Evolutionary conservation across 1,284 basidiomycete genomes (phyloP).

Genomic region (Cutaneotrichosporon daszewskae): DNA sequence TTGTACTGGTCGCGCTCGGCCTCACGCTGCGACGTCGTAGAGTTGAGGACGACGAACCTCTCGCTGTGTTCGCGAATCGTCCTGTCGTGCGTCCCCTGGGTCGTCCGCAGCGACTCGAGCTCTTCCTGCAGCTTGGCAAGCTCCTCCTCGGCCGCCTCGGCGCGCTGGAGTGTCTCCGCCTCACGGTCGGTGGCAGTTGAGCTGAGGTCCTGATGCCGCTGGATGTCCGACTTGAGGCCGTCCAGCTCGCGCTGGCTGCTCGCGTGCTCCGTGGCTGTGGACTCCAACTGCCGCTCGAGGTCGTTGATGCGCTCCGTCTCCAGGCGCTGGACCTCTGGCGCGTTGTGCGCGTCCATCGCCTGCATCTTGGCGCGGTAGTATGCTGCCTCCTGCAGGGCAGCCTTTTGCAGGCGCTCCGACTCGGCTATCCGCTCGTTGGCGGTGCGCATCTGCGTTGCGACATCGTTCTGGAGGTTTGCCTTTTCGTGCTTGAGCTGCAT

Average conservation of each 20-base stretch:
- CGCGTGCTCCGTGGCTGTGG: slow-evolving; percentile 62
- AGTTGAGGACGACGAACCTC: slow-evolving; percentile 66
- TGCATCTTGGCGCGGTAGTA: slow-evolving; percentile 92
- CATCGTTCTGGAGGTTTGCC: slow-evolving; percentile 37
- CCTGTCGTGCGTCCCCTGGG: slow-evolving; percentile 59
- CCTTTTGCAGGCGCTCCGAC: slow-evolving; percentile 69
- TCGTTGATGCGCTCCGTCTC: slow-evolving; percentile 75
- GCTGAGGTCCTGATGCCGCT: slow-evolving; percentile 55
- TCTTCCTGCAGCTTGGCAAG: slow-evolving; percentile 65
- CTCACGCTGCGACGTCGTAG: slow-evolving; percentile 69
- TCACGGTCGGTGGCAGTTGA: slow-evolving; percentile 76
- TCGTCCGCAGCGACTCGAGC: slow-evolving; percentile 67
- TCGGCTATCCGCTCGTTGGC: slow-evolving; percentile 74
- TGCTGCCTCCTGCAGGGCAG: slow-evolving; percentile 88
- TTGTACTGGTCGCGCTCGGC: slow-evolving; percentile 67
- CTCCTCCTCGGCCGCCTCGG: slow-evolving; percentile 73
- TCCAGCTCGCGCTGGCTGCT: slow-evolving; percentile 57
- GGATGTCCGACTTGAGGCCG: slow-evolving; percentile 66
- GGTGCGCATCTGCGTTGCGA: slow-evolving; percentile 47
- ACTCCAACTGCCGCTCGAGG: slow-evolving; percentile 71
- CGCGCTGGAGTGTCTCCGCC: slow-evolving; percentile 70
- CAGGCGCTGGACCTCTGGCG: slow-evolving; percentile 61
- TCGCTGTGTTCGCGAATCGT: slow-evolving; percentile 74
- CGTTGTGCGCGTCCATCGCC: slow-evolving; percentile 69
- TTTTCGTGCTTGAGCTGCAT: slow-evolving; percentile 68